These are phyloP conservation scores for Amanita brunnescens DNA, from an alignment of 768 basidiomycete genomes.

Conservation along the genomic window DNA sequence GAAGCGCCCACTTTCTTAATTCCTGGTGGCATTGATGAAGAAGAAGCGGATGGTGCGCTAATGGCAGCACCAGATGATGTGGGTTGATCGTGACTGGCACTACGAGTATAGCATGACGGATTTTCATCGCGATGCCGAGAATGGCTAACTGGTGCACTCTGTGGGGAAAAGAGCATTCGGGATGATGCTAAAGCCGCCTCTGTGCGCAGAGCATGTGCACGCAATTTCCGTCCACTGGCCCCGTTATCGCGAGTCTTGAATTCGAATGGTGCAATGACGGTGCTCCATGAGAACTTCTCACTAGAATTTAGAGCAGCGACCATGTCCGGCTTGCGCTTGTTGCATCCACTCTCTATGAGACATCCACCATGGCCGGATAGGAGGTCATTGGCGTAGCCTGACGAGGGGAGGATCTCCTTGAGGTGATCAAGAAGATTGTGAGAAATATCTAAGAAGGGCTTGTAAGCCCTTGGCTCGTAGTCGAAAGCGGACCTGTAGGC, in stretches of 20 bases:
- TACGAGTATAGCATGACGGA: neutral
- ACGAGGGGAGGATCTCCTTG: neutral
- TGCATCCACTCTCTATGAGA: neutral
- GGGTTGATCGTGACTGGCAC: no score
- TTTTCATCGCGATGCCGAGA: neutral
- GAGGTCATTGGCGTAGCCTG: neutral
- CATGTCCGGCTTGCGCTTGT: neutral
- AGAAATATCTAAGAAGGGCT: neutral
- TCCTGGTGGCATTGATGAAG: no score
- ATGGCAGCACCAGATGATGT: no score
- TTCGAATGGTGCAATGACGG: neutral
- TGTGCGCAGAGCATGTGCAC: neutral
- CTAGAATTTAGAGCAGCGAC: neutral
- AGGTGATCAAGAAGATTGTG: neutral
- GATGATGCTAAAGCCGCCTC: neutral
- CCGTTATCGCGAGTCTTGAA: neutral
- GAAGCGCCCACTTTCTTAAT: no score
- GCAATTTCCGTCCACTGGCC: neutral
- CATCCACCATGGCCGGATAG: neutral
- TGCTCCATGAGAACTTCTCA: neutral
- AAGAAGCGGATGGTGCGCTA: no score
- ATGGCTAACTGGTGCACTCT: neutral
- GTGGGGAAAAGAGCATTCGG: neutral
- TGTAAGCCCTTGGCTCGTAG: neutral
- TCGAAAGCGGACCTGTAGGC: neutral